Evolutionary conservation across 257 asterid species (phyloP).

Genomic region (Ajuga chamaepitys): DNA sequence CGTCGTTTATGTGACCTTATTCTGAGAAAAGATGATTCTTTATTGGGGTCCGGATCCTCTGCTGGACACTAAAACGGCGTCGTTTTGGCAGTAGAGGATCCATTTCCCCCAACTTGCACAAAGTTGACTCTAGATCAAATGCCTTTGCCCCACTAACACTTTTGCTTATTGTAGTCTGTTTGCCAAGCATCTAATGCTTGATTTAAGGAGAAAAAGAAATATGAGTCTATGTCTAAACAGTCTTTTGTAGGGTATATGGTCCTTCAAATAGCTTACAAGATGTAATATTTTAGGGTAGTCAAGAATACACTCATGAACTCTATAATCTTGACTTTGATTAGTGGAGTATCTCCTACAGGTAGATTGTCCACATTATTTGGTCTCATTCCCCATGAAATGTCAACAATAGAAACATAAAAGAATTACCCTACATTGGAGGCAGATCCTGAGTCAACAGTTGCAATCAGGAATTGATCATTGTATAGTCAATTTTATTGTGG

Average conservation of each 20-base stretch:
- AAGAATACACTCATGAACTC: conserved; percentile 24
- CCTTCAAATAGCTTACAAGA: conserved; percentile 25
- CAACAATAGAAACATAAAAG: conserved; percentile 1
- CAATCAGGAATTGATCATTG: conserved; percentile 19
- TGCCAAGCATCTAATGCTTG: conserved; percentile 11
- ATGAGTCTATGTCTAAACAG: conserved; percentile 11
- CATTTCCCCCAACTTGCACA: conserved; percentile 16
- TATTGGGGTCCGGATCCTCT: conserved; percentile 8
- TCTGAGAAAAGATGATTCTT: conserved; percentile 1
- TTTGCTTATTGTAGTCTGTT: conserved; percentile 16
- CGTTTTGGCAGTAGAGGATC: no score
- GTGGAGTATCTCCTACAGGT: conserved; percentile 30
- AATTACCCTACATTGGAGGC: conserved; percentile 17
- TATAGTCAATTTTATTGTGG: conserved; percentile 1
- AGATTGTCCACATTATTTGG: conserved; percentile 47
- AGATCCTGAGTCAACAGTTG: conserved; percentile 17
- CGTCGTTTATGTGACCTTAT: not conserved
- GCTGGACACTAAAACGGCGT: no score
- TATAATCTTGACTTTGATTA: conserved; percentile 8
- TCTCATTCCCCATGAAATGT: conserved; percentile 20
- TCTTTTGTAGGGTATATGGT: conserved; percentile 20
- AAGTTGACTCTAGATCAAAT: conserved; percentile 23
- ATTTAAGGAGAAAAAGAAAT: not conserved
- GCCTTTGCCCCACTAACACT: conserved; percentile 22
- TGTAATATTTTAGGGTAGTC: conserved; percentile 15